Conservation (phyloP, 1,284 basidiomycete genomes). For the Marasmius oreades region DNA sequence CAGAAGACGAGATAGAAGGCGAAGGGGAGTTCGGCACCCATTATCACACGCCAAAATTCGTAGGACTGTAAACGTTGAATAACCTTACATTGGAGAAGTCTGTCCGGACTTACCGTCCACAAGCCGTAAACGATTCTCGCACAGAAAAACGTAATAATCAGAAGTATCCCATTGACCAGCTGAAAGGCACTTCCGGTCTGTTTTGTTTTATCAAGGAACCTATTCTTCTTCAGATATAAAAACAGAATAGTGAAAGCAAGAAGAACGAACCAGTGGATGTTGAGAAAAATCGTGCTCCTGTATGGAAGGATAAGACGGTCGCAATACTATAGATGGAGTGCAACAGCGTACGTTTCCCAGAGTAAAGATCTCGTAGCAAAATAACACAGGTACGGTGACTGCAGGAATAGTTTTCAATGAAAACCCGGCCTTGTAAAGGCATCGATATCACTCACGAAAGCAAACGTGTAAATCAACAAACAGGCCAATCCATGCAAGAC, state of each 20-base stretch:
- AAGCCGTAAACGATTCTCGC: slow-evolving; percentile 65
- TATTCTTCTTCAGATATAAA: background rate
- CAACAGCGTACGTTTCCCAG: slow-evolving; percentile 62
- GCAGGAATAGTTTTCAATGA: slow-evolving; percentile 13
- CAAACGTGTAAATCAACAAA: slow-evolving; percentile 34
- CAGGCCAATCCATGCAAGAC: slow-evolving; percentile 29
- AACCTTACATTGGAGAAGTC: background rate
- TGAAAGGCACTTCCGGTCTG: slow-evolving; percentile 65
- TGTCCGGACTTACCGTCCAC: slow-evolving; percentile 48
- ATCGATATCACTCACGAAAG: slow-evolving; percentile 6
- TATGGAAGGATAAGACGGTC: background rate
- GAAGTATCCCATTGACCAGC: slow-evolving; percentile 59
- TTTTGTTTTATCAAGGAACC: slow-evolving; percentile 61
- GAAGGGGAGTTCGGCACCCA: slow-evolving; percentile 42
- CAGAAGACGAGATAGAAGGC: slow-evolving; percentile 47
- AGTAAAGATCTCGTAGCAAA: slow-evolving; percentile 67
- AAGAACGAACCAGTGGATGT: slow-evolving; percentile 61
- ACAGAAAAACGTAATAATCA: slow-evolving; percentile 61
- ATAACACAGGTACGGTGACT: slow-evolving; percentile 75
- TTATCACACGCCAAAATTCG: slow-evolving; percentile 53
- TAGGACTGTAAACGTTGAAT: slow-evolving; percentile 43
- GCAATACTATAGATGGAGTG: background rate
- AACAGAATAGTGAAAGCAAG: slow-evolving; percentile 17
- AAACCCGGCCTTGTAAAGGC: slow-evolving; percentile 6
- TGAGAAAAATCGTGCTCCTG: slow-evolving; percentile 75